Evolutionary conservation across 169 alveolate genomes (phyloP).

Genomic region (Babesia microti): DNA sequence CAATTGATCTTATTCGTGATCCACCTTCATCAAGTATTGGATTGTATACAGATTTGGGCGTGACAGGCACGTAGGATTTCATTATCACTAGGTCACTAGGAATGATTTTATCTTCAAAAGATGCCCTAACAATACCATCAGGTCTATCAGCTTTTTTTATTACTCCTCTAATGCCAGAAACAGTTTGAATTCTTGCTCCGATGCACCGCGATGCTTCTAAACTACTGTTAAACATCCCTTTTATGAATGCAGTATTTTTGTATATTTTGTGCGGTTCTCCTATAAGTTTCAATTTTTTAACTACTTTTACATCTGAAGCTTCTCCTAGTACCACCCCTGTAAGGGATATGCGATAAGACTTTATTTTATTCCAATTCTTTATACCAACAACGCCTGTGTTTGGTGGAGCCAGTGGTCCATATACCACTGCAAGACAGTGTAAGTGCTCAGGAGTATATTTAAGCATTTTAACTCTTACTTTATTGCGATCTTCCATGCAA

Average conservation of each 20-base stretch:
- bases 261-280: conserved; percentile 96
- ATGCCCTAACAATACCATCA: conserved; percentile 93
- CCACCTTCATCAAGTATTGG: conserved; percentile 67
- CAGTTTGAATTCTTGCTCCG: conserved; percentile 95
- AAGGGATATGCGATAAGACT: conserved; percentile 86
- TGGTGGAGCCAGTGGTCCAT: conserved; percentile 91
- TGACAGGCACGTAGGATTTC: conserved; percentile 85
- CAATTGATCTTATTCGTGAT: conserved; percentile 68
- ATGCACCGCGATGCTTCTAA: conserved; percentile 94
- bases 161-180: conserved; percentile 97
- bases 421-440: conserved; percentile 88
- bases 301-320: conserved; percentile 66
- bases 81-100: conserved; percentile 92
- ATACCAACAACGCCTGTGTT: conserved; percentile 73
- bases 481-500: conserved; percentile 88
- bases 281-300: conserved; percentile 86
- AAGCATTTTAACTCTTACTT: conserved; percentile 54
- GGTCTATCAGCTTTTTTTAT: conserved; percentile 87
- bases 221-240: conserved; percentile 95
- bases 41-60: conserved; percentile 75
- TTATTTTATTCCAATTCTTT: conserved; percentile 60
- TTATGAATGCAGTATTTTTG: conserved; percentile 94
- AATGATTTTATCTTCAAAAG: conserved; percentile 94
- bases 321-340: conserved; percentile 89
- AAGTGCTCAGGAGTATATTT: conserved; percentile 96